Conservation (phyloP, 2,329 filamentous ascomycete species). For the Zarea fungicola region DNA sequence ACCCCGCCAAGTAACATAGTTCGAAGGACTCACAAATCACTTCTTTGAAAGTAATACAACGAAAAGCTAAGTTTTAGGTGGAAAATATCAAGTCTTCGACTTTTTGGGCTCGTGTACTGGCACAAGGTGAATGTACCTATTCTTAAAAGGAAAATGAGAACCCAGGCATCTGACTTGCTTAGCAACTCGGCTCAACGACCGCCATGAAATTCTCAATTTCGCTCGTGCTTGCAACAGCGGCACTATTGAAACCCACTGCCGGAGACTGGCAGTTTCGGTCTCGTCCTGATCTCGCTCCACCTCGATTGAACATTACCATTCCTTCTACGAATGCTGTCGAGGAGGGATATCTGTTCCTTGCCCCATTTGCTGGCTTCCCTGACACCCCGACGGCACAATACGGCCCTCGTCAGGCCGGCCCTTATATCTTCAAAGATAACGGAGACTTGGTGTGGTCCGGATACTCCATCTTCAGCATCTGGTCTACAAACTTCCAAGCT, state of each 20-base stretch:
- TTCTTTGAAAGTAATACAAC: no score
- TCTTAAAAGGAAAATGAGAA: constrained; percentile 16
- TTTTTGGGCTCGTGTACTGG: constrained; percentile 16
- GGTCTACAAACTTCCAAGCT: constrained; percentile 49
- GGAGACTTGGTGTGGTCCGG: constrained; percentile 56
- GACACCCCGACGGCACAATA: constrained; percentile 33
- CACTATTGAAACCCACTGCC: neutral
- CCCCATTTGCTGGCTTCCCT: constrained; percentile 31
- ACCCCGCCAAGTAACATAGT: no score
- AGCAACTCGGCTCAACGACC: neutral
- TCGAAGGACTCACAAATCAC: no score
- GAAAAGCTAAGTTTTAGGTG: neutral
- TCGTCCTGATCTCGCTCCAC: constrained; percentile 26
- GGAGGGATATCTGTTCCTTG: constrained; percentile 40
- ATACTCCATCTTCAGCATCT: constrained; percentile 46
- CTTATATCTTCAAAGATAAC: constrained; percentile 51
- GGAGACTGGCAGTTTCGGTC: neutral
- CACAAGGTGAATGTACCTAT: constrained; percentile 22
- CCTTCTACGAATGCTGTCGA: constrained; percentile 34
- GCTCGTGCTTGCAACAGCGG: neutral
- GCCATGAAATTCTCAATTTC: neutral
- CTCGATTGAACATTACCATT: constrained; percentile 37
- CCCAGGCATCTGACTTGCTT: constrained; percentile 18
- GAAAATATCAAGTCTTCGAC: neutral
- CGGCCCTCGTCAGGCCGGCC: constrained; percentile 45